phyloP scores from a whole-genome alignment of 495 filamentous ascomycete genomes.

The Astrothelium subdiscretum region DNA sequence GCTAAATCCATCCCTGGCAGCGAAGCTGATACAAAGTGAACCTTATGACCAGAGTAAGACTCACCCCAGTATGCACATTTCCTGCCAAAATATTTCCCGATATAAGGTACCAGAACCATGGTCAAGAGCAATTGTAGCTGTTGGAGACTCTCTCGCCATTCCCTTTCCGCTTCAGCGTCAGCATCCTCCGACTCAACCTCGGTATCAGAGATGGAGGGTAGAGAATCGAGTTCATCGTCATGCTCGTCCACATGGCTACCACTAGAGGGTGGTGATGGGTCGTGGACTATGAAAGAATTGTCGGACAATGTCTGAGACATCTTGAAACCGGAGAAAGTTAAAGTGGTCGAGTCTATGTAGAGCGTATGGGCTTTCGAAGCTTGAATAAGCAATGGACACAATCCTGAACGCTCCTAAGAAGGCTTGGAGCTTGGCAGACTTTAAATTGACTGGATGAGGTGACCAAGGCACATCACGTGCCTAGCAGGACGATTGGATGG shows the following conservation, averaged over 20 bases:
- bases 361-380: too few species aligned
- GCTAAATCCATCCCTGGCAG: constrained; percentile 37
- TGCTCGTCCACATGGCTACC: constrained; percentile 11
- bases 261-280: background rate
- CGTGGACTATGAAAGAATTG: background rate
- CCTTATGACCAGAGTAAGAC: constrained; percentile 20
- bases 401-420: background rate
- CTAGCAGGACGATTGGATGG: background rate
- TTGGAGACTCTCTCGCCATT: constrained; percentile 88
- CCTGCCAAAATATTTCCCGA: constrained; percentile 86
- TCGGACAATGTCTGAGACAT: background rate
- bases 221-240: constrained; percentile 63
- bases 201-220: constrained; percentile 59
- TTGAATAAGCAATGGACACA: too few species aligned
- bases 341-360: too few species aligned
- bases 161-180: constrained; percentile 57
- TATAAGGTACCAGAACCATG: constrained; percentile 86
- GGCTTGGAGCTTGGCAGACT: background rate
- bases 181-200: constrained; percentile 40
- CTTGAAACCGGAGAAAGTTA: background rate
- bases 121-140: constrained; percentile 84
- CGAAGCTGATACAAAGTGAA: constrained; percentile 68
- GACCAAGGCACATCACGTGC: constrained; percentile 7
- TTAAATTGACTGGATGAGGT: constrained; percentile 11
- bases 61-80: constrained; percentile 94